phyloP scores from a whole-genome alignment of 305 asterid genomes.

The Solanum aculeatissimum region DNA sequence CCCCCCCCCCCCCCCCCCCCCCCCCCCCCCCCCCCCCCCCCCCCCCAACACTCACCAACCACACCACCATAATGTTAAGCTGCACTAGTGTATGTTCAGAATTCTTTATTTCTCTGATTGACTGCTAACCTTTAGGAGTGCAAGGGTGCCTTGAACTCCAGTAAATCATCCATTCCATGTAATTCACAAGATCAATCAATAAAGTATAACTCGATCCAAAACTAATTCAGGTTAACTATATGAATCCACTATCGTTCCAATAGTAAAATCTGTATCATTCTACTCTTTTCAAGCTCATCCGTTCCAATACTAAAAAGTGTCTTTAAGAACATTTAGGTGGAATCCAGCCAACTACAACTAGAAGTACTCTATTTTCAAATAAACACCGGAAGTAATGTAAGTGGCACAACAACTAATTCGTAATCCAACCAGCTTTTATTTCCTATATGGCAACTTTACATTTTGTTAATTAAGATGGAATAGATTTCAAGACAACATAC shows the following conservation, averaged over 20 bases:
- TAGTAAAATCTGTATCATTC: neutral
- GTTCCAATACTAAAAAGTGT: neutral
- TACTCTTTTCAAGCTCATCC: neutral
- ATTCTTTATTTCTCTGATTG: neutral
- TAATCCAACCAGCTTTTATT: neutral
- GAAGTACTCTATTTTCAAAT: neutral
- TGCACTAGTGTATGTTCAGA: neutral
- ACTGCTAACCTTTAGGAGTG: neutral
- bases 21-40: too few relatives aligned
- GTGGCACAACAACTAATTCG: neutral
- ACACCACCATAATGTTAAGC: neutral
- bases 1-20: too few relatives aligned
- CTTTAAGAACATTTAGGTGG: neutral
- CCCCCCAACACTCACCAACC: too few relatives aligned
- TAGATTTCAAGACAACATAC: too few relatives aligned
- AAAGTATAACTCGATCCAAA: neutral
- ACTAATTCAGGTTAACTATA: neutral
- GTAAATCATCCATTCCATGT: neutral
- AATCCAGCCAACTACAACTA: neutral
- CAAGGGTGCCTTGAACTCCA: neutral
- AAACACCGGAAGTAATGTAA: neutral
- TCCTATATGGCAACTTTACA: neutral
- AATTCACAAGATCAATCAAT: neutral
- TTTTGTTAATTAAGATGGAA: neutral
- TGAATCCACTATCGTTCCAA: neutral